These are phyloP conservation scores for Erysimum cheiri DNA, from an alignment of 441 rosid genomes.

Conservation along the genomic window DNA sequence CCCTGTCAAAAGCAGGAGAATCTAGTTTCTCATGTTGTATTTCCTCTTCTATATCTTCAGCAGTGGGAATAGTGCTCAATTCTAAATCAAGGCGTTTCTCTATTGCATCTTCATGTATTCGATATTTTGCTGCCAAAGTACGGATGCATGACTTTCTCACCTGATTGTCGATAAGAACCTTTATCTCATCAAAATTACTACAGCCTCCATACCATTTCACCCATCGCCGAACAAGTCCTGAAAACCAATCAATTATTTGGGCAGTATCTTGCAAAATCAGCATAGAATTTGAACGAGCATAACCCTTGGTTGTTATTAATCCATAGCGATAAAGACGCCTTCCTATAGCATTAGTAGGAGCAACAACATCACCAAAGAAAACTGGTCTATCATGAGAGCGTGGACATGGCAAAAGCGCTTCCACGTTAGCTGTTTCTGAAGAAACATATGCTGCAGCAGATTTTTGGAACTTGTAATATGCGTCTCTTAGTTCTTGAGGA, in stretches of 20 bases:
- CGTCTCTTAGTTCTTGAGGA: constrained; percentile 77
- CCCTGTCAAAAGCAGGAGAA: constrained; percentile 51
- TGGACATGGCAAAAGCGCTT: constrained; percentile 67
- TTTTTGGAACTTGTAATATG: constrained; percentile 75
- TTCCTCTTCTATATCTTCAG: constrained; percentile 62
- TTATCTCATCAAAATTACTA: constrained; percentile 73
- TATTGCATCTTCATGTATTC: constrained; percentile 71
- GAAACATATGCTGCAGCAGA: constrained; percentile 68
- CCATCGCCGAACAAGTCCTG: constrained; percentile 79
- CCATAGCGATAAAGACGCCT: constrained; percentile 82
- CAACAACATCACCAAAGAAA: constrained; percentile 58
- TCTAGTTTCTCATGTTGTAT: constrained; percentile 47
- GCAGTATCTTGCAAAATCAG: constrained; percentile 72
- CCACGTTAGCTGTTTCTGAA: constrained; percentile 72
- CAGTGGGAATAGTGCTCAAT: constrained; percentile 60
- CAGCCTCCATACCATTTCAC: constrained; percentile 70
- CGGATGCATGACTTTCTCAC: constrained; percentile 85
- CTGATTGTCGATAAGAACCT: constrained; percentile 56
- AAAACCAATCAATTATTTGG: constrained; percentile 84
- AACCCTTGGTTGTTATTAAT: constrained; percentile 65
- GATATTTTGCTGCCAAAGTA: constrained; percentile 82
- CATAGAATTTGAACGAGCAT: constrained; percentile 53
- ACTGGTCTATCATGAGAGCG: constrained; percentile 44
- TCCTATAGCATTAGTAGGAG: constrained; percentile 73
- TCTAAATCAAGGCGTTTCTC: constrained; percentile 77